Evolutionary conservation across 345 rosid species (phyloP), one percentile per base, ranked within the genome.

Genomic region (Gossypium raimondii): DNA sequence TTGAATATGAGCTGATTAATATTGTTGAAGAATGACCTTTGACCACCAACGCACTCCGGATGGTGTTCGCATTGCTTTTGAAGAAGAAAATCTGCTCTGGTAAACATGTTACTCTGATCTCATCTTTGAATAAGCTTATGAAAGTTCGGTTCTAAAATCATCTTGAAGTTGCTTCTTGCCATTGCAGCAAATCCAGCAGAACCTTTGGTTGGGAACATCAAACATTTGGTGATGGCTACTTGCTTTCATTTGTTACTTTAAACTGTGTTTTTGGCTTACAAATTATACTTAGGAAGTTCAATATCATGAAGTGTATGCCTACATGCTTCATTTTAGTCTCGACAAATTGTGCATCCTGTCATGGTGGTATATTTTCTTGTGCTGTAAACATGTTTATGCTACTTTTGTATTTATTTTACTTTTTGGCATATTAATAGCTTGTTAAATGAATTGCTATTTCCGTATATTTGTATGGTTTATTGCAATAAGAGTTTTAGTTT

Each of bases 1-100:
- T 92, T 13, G 94, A 92, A 77, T 89, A 88, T 67, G 97, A 92
- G 72, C 87, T 87, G 11, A 86, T 92, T 67, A 89, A 83, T 38
- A 91, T 88, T 61, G 86, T 89, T 60, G 89, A 85, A 85, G 87
- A 89, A 82, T 85, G 82, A 82, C 61, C 72, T 44, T 41, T 34
- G 41, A 34, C 41, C 12, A 4, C 50, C 34, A 55, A 67, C 38
- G 60, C 63, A 38, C 13, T 34, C 20, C 3, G 20, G 53, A 75
- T 7, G 27, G 55, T 70, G 45, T 68, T 60, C 64, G 50, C 77
- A 66, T 41, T 61, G 24, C 51, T 41, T 45, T 74, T 58, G 7
- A 79, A 81, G 74, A 87, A 83, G 81, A 85, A 81, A 82, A 73
- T 77, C 66, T 60, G 67, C 75, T 70, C 84, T 67, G 75, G 67